phyloP scores from a whole-genome alignment of 106 monocot genomes.

The Agapanthus africanus region DNA sequence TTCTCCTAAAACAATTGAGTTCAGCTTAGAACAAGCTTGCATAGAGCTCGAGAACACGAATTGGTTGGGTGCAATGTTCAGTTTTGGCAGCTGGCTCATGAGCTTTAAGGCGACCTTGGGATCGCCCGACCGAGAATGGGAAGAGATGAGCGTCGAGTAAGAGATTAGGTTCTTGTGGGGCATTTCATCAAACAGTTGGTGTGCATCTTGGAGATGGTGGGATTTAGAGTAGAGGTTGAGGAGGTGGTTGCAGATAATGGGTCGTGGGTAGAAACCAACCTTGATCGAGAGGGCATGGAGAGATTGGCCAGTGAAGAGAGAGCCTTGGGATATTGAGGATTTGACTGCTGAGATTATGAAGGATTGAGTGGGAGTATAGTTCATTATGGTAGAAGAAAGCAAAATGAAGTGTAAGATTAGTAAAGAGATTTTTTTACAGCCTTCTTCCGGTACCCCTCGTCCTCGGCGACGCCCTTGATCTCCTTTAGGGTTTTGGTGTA shows the following conservation, averaged over 20 bases:
- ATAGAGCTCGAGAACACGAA: constrained; percentile 64
- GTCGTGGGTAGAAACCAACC: constrained; percentile 21
- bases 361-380: background rate
- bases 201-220: constrained; percentile 20
- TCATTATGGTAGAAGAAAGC: no score
- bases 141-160: constrained; percentile 42
- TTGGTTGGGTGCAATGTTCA: constrained; percentile 35
- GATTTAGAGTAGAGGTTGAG: constrained; percentile 50
- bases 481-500: no score
- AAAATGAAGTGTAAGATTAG: no score
- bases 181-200: constrained; percentile 64
- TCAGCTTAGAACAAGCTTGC: constrained; percentile 41
- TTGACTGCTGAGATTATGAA: constrained; percentile 32
- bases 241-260: constrained; percentile 45
- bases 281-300: constrained; percentile 49
- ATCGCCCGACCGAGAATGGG: constrained; percentile 18
- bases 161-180: constrained; percentile 47
- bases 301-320: constrained; percentile 23
- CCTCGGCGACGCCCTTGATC: no score
- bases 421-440: no score
- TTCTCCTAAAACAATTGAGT: constrained; percentile 16
- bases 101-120: constrained; percentile 24
- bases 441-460: no score
- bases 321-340: constrained; percentile 24
- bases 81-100: constrained; percentile 8